These are phyloP conservation scores for Chara braunii DNA, from an alignment of 139 green algal genomes.

Conservation along the genomic window DNA sequence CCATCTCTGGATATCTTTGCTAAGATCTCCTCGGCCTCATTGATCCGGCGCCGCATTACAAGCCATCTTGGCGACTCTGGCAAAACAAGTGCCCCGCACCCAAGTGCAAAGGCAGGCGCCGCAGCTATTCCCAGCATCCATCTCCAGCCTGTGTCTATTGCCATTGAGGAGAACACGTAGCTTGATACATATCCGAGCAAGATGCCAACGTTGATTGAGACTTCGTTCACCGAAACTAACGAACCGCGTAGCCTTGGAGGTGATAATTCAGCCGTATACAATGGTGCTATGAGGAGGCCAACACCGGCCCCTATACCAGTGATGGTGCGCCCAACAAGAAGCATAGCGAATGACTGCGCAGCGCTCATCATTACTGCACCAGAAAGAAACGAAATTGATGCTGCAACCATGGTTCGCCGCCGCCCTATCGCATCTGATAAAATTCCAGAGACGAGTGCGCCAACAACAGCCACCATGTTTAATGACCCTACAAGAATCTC, in stretches of 20 bases:
- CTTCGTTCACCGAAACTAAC: constrained; percentile 32
- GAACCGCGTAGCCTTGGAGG: constrained; percentile 8
- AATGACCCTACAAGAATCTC: constrained; percentile 37
- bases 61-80: constrained; percentile 41
- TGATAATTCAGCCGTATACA: constrained; percentile 40
- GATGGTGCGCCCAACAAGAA: constrained; percentile 32
- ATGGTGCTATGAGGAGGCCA: constrained; percentile 23
- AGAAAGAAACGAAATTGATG: constrained; percentile 10
- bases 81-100: constrained; percentile 10
- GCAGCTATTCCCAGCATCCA: constrained; percentile 38
- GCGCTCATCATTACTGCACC: constrained; percentile 33
- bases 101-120: constrained; percentile 24
- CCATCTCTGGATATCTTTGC: constrained; percentile 5
- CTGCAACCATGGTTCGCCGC: constrained; percentile 5
- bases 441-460: constrained; percentile 17
- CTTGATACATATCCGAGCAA: constrained; percentile 30
- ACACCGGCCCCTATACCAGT: constrained; percentile 36
- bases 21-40: constrained; percentile 20
- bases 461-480: constrained; percentile 36
- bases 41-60: constrained; percentile 21
- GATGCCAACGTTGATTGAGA: constrained; percentile 46
- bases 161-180: constrained; percentile 21
- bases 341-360: constrained; percentile 10
- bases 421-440: constrained; percentile 26
- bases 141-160: constrained; percentile 18